These are phyloP conservation scores for Tilletia caries DNA, from an alignment of 1,284 basidiomycete species.

Conservation along the genomic window DNA sequence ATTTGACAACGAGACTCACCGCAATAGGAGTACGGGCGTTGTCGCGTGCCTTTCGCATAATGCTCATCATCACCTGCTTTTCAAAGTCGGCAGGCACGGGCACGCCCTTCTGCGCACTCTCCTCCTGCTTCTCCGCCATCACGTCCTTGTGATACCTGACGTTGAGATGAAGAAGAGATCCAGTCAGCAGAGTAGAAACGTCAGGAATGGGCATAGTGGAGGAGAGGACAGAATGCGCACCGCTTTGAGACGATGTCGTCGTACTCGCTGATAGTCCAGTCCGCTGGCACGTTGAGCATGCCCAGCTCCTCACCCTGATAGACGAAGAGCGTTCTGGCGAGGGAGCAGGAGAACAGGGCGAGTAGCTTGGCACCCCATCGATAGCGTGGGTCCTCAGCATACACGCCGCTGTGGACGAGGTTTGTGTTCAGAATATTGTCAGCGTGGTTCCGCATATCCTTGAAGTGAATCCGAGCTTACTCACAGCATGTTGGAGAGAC, in stretches of 20 bases:
- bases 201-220: neutral
- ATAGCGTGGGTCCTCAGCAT: conserved; percentile 60
- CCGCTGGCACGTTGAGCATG: conserved; percentile 65
- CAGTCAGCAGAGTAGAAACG: conserved; percentile 9
- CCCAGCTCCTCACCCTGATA: conserved; percentile 67
- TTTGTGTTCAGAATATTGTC: neutral
- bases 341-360: conserved; percentile 63
- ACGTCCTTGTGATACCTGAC: conserved; percentile 36
- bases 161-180: conserved; percentile 22
- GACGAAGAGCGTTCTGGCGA: conserved; percentile 68
- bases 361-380: conserved; percentile 62
- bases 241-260: conserved; percentile 63
- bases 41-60: conserved; percentile 67
- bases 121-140: conserved; percentile 22
- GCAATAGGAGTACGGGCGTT: conserved; percentile 69
- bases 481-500: conserved; percentile 6
- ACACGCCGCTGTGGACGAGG: conserved; percentile 58
- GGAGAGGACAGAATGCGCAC: neutral
- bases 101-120: conserved; percentile 44
- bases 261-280: conserved; percentile 70
- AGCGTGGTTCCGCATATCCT: neutral
- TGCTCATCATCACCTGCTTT: conserved; percentile 53
- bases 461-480: neutral
- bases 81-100: conserved; percentile 8
- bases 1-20: conserved; percentile 24